Evolutionary conservation across 129 eudicot genomes (phyloP).

Genomic region (Helianthus tuberosus): DNA sequence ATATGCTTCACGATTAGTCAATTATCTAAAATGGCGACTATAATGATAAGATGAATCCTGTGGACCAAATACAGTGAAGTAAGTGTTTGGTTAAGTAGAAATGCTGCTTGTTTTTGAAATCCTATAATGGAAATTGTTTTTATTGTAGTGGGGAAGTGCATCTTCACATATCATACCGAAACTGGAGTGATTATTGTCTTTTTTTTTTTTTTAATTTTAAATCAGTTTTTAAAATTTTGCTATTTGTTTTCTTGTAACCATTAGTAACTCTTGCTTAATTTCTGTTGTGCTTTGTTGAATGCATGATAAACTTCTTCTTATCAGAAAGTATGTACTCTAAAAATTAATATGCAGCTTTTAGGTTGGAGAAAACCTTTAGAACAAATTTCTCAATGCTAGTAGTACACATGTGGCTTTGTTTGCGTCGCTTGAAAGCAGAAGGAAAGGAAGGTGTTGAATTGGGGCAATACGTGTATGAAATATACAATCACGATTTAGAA

Average conservation of each 20-base stretch:
- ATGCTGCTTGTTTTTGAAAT: neutral
- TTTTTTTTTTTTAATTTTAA: neutral
- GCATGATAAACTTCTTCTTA: neutral
- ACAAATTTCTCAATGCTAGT: slow-evolving; percentile 87
- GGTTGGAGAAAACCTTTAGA: slow-evolving; percentile 91
- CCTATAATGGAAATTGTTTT: neutral
- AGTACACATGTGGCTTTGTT: slow-evolving; percentile 96
- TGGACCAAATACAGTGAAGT: neutral
- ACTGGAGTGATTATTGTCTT: neutral
- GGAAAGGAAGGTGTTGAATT: slow-evolving; percentile 88
- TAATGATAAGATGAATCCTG: slow-evolving; percentile 5
- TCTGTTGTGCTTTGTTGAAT: slow-evolving; percentile 3
- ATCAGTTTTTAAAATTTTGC: neutral
- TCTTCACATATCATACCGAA: neutral
- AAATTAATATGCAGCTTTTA: slow-evolving; percentile 65
- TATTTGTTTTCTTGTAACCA: neutral
- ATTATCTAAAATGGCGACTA: neutral
- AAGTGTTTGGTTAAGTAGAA: neutral
- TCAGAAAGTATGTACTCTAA: slow-evolving; percentile 15
- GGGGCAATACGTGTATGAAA: slow-evolving; percentile 89
- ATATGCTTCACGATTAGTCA: slow-evolving; percentile 3
- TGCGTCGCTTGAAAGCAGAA: slow-evolving; percentile 86
- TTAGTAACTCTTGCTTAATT: neutral
- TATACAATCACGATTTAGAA: slow-evolving; percentile 91
- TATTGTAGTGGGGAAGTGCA: slow-evolving; percentile 1